These are phyloP conservation scores for Aspergillus jensenii DNA, from an alignment of 2,329 filamentous ascomycete species.

Conservation along the genomic window DNA sequence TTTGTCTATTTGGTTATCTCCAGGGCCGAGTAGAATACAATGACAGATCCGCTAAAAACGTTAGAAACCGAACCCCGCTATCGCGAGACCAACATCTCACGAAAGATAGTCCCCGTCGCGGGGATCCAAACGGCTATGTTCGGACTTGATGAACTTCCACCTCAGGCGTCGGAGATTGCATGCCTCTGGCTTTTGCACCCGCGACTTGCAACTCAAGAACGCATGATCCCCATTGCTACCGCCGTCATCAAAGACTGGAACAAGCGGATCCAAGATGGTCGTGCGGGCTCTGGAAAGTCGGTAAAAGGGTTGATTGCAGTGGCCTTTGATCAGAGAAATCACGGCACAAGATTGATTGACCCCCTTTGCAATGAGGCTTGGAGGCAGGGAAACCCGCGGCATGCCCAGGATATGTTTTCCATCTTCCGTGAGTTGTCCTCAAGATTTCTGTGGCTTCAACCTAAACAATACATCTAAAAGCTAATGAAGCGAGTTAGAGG, in stretches of 20 bases:
- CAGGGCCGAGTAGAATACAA: not conserved
- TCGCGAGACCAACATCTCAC: slow-evolving; percentile 48
- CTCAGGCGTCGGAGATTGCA: slow-evolving; percentile 57
- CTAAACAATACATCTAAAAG: not conserved
- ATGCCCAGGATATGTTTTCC: slow-evolving; percentile 91
- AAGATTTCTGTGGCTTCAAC: not conserved
- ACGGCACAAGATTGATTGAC: slow-evolving; percentile 72
- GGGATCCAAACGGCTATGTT: slow-evolving; percentile 79
- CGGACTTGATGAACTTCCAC: slow-evolving; percentile 73
- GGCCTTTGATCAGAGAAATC: slow-evolving; percentile 90
- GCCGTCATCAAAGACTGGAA: slow-evolving; percentile 70
- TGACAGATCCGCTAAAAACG: slow-evolving; percentile 9
- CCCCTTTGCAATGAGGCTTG: slow-evolving; percentile 72
- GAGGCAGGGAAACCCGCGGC: slow-evolving; percentile 73
- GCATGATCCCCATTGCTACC: slow-evolving; percentile 75
- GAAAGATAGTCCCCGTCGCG: slow-evolving; percentile 67
- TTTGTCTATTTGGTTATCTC: not conserved
- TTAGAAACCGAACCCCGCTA: slow-evolving; percentile 11
- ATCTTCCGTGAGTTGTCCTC: slow-evolving; percentile 59
- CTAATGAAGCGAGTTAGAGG: slow-evolving; percentile 39
- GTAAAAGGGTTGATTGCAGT: slow-evolving; percentile 71
- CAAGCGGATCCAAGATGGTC: slow-evolving; percentile 35
- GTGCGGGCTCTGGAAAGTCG: slow-evolving; percentile 25
- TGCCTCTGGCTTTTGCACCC: slow-evolving; percentile 93
- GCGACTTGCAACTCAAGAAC: slow-evolving; percentile 66